These are phyloP conservation scores for Erodium texanum DNA, from an alignment of 441 rosid genomes.

Conservation along the genomic window DNA sequence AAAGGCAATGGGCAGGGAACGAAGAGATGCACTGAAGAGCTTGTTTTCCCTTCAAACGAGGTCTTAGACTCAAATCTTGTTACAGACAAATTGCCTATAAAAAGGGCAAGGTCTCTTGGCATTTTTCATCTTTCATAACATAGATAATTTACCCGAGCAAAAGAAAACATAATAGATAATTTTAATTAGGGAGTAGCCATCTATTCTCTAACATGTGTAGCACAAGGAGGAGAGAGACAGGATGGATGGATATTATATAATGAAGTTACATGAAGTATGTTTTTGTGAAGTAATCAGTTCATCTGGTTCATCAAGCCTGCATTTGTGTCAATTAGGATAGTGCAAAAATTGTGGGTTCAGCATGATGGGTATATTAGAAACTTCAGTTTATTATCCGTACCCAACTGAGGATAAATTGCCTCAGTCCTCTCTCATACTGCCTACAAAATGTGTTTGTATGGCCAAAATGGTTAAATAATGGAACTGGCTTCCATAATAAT, in stretches of 20 bases:
- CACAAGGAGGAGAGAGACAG: neutral
- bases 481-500: neutral
- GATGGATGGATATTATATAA: neutral
- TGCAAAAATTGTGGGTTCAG: neutral
- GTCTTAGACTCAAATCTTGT: neutral
- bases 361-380: neutral
- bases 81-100: too few species aligned
- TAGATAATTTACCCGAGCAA: too few species aligned
- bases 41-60: neutral
- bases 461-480: neutral
- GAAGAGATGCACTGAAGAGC: too few species aligned
- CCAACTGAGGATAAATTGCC: neutral
- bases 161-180: neutral
- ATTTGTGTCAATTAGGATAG: neutral
- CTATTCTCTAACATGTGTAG: neutral
- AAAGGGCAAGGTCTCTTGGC: neutral
- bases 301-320: neutral
- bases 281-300: neutral
- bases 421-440: neutral
- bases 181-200: neutral
- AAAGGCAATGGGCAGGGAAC: too few species aligned
- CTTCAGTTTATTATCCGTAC: neutral
- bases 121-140: neutral
- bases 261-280: neutral
- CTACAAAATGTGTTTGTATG: neutral